phyloP scores from a whole-genome alignment of 345 rosid genomes.

The Arabidopsis arenosa region DNA sequence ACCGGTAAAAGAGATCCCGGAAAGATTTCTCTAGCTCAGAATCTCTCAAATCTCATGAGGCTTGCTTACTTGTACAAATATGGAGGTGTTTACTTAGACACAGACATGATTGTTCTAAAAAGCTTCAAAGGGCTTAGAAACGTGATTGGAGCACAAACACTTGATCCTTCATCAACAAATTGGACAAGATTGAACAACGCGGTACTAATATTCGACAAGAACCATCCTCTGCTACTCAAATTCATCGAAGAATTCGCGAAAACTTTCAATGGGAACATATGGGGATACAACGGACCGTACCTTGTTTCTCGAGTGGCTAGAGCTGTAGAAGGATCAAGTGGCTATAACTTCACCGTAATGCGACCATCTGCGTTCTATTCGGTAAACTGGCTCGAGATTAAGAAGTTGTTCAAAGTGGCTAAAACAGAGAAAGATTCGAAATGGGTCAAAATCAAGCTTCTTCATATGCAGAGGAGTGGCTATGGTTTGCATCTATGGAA shows the following conservation, averaged over 20 bases:
- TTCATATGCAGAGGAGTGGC: constrained; percentile 52
- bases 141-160: constrained; percentile 75
- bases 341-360: constrained; percentile 59
- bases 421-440: constrained; percentile 43
- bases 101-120: constrained; percentile 68
- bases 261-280: constrained; percentile 73
- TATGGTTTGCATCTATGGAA: constrained; percentile 75
- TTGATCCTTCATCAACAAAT: constrained; percentile 46
- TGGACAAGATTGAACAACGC: constrained; percentile 87
- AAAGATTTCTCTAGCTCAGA: constrained; percentile 65
- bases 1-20: constrained; percentile 73
- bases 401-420: constrained; percentile 58
- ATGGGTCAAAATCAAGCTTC: constrained; percentile 61
- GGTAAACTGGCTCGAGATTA: constrained; percentile 64
- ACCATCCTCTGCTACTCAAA: constrained; percentile 63
- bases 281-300: constrained; percentile 91
- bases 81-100: constrained; percentile 83
- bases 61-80: constrained; percentile 69
- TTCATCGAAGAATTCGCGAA: constrained; percentile 73
- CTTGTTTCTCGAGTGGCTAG: constrained; percentile 68
- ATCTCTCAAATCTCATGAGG: constrained; percentile 73
- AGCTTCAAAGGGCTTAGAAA: constrained; percentile 57
- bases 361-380: constrained; percentile 71
- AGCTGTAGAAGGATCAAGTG: constrained; percentile 49
- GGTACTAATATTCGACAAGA: constrained; percentile 64